These are phyloP conservation scores for Phialophora verrucosa DNA, from an alignment of 2,329 filamentous ascomycete genomes.

Conservation along the genomic window DNA sequence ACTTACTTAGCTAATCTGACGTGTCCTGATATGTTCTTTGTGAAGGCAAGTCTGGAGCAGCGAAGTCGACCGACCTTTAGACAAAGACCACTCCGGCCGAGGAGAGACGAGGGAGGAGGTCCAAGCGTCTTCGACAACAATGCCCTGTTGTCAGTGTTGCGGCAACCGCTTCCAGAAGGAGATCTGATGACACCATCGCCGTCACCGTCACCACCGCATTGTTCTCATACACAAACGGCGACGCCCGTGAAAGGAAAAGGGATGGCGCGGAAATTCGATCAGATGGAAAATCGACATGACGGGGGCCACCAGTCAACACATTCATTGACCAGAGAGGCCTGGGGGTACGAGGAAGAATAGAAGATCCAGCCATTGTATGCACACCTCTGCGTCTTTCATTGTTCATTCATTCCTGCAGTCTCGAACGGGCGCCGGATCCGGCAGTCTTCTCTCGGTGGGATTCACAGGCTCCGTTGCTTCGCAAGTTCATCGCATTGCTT, in stretches of 20 bases:
- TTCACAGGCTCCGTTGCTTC: not conserved
- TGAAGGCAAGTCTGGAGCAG: not conserved
- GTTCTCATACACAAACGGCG: not conserved
- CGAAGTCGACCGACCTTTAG: not conserved
- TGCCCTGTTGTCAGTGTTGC: no score
- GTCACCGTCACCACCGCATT: not conserved
- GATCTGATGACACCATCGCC: not conserved
- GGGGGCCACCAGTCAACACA: not conserved
- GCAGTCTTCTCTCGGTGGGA: not conserved
- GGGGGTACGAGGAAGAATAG: not conserved
- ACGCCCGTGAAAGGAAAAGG: not conserved
- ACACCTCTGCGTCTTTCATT: not conserved
- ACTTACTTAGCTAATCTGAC: not conserved
- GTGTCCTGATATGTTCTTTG: not conserved
- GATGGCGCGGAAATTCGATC: not conserved
- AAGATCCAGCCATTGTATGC: not conserved
- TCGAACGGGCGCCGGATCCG: no score
- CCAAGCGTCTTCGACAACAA: not conserved
- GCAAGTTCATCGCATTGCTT: not conserved
- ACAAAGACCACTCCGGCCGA: not conserved
- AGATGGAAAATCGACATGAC: not conserved
- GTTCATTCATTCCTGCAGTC: not conserved
- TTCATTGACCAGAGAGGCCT: not conserved
- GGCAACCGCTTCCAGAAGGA: no score
- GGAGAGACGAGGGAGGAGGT: not conserved